Evolutionary conservation across 371 early-diverging fungal species (phyloP).

Genomic region (Massospora cicadina): DNA sequence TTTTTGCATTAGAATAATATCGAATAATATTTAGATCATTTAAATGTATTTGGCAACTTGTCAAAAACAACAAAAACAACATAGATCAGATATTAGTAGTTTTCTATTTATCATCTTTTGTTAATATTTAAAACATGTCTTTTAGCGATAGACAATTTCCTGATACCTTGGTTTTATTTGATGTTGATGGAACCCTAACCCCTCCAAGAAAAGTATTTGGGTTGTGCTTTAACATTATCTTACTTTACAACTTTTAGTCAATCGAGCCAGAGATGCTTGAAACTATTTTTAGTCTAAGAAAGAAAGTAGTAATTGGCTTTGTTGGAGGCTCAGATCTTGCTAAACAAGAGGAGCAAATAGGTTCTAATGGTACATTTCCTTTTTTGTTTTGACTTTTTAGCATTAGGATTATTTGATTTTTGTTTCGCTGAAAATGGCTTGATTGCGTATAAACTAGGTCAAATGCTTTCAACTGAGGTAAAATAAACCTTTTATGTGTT

Average conservation of each 20-base stretch:
- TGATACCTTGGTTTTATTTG: slow-evolving; percentile 85
- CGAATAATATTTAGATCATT: too few species aligned
- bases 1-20: too few species aligned
- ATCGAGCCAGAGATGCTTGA: slow-evolving; percentile 62
- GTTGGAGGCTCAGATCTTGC: slow-evolving; percentile 96
- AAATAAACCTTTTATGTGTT: not conserved
- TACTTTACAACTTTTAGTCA: not conserved
- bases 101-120: too few species aligned
- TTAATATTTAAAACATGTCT: too few species aligned
- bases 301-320: slow-evolving; percentile 90
- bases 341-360: slow-evolving; percentile 98
- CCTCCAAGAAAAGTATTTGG: slow-evolving; percentile 69
- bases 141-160: slow-evolving; percentile 49
- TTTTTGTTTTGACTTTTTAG: slow-evolving; percentile 15
- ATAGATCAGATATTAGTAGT: too few species aligned
- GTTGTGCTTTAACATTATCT: not conserved
- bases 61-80: too few species aligned
- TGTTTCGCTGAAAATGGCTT: slow-evolving; percentile 99
- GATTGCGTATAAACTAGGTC: slow-evolving; percentile 77
- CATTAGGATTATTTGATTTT: slow-evolving; percentile 81
- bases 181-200: slow-evolving; percentile 99
- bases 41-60: too few species aligned
- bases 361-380: slow-evolving; percentile 38
- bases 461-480: slow-evolving; percentile 60
- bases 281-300: slow-evolving; percentile 63